Evolutionary conservation across 106 monocot species (phyloP).

Genomic region (Phalaenopsis aphrodite): DNA sequence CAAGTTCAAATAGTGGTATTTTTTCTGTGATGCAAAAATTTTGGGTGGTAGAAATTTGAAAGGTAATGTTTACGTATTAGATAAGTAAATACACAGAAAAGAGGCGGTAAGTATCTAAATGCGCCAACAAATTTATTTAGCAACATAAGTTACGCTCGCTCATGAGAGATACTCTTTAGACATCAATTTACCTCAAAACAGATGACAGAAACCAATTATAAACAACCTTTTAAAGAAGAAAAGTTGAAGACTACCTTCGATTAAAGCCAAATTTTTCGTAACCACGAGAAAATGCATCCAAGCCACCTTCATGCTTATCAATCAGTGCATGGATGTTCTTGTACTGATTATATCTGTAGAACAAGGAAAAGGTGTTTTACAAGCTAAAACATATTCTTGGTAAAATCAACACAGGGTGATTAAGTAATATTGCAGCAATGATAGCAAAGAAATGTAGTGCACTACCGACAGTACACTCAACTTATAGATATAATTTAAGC

Average conservation of each 20-base stretch:
- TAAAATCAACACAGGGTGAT: not conserved
- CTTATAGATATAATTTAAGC: not conserved
- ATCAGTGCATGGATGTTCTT: conserved; percentile 58
- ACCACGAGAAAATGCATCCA: conserved; percentile 92
- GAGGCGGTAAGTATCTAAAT: too few species aligned
- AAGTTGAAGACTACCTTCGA: conserved; percentile 34
- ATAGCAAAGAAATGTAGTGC: not conserved
- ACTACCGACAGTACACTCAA: not conserved
- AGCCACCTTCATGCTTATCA: conserved; percentile 84
- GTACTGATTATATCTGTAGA: conserved; percentile 73
- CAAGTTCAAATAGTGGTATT: too few species aligned
- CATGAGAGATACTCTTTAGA: not conserved
- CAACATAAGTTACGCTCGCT: not conserved
- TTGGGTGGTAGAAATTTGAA: too few species aligned
- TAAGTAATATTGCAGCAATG: not conserved
- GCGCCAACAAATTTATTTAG: not conserved
- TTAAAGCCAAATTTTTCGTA: conserved; percentile 94
- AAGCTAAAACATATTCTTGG: not conserved
- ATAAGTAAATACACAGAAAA: too few species aligned
- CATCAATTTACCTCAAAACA: not conserved
- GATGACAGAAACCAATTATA: not conserved
- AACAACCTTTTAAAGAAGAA: not conserved
- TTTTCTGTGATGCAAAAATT: too few species aligned
- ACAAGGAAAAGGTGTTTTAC: conserved; percentile 1
- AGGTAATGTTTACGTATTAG: too few species aligned